Conservation (phyloP, 2,329 filamentous ascomycete genomes). For the Claviceps cyperi region DNA sequence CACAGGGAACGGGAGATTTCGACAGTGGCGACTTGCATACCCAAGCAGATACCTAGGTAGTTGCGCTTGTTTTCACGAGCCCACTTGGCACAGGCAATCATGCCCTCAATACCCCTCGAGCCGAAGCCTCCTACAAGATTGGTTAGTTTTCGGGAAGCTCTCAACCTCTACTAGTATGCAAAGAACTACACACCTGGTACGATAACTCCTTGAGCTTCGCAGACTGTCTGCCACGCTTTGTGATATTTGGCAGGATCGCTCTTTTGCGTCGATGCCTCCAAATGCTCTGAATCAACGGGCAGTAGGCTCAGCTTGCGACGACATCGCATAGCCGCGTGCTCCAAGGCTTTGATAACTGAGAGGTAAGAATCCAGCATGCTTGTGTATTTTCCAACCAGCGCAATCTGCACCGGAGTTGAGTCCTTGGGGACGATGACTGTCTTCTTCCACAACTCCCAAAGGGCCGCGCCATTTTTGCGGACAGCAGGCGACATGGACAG, state of each 20-base stretch:
- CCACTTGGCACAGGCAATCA: slow-evolving; percentile 79
- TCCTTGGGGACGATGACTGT: slow-evolving; percentile 40
- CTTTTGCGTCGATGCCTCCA: slow-evolving; percentile 52
- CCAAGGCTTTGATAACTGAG: slow-evolving; percentile 69
- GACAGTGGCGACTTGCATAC: slow-evolving; percentile 86
- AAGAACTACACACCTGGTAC: slow-evolving; percentile 7
- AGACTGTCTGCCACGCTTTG: slow-evolving; percentile 56
- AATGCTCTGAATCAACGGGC: slow-evolving; percentile 73
- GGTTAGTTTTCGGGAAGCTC: slow-evolving; percentile 2
- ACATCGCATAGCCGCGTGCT: slow-evolving; percentile 84
- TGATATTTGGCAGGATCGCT: slow-evolving; percentile 60
- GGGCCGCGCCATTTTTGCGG: slow-evolving; percentile 46
- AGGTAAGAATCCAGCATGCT: slow-evolving; percentile 76
- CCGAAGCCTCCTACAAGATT: slow-evolving; percentile 54
- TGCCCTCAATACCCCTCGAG: slow-evolving; percentile 68
- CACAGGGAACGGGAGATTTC: slow-evolving; percentile 71
- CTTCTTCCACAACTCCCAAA: slow-evolving; percentile 66
- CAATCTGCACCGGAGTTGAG: slow-evolving; percentile 59
- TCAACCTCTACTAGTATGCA: background rate
- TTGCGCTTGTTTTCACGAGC: slow-evolving; percentile 69
- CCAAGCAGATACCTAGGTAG: slow-evolving; percentile 80
- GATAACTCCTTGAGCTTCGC: slow-evolving; percentile 49
- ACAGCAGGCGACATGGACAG: slow-evolving; percentile 37
- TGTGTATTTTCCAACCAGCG: slow-evolving; percentile 84
- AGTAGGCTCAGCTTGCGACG: slow-evolving; percentile 63